phyloP scores from a whole-genome alignment of 768 basidiomycete species.

The Coprinopsis strossmayeri region DNA sequence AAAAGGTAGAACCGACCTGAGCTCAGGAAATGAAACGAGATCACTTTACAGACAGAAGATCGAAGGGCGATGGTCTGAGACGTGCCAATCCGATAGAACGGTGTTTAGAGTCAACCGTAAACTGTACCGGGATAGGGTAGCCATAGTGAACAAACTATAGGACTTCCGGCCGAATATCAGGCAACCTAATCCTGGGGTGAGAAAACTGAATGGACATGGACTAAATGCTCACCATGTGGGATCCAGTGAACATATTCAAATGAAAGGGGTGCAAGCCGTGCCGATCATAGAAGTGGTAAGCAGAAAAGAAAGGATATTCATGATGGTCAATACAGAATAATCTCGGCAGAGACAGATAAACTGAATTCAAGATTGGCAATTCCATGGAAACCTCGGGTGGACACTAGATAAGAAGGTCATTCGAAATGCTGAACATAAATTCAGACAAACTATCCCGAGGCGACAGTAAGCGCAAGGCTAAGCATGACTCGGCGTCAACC shows the following conservation, averaged over 20 bases:
- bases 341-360: background rate
- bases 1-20: too few species aligned
- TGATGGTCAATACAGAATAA: background rate
- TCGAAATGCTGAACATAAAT: background rate
- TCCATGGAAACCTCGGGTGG: constrained; percentile 4
- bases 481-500: background rate
- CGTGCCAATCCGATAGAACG: too few species aligned
- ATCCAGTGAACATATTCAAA: background rate
- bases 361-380: background rate
- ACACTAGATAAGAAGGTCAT: background rate
- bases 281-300: background rate
- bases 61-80: too few species aligned
- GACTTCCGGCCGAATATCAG: too few species aligned
- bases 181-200: too few species aligned
- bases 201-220: too few species aligned
- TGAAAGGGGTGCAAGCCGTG: constrained; percentile 1
- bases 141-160: too few species aligned
- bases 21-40: too few species aligned
- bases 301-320: background rate
- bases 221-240: background rate
- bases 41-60: too few species aligned
- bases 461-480: background rate
- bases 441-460: background rate
- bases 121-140: too few species aligned
- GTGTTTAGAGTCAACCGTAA: too few species aligned